Evolutionary conservation across 2,329 filamentous ascomycete genomes (phyloP).

Genomic region (Fusarium mundagurra): DNA sequence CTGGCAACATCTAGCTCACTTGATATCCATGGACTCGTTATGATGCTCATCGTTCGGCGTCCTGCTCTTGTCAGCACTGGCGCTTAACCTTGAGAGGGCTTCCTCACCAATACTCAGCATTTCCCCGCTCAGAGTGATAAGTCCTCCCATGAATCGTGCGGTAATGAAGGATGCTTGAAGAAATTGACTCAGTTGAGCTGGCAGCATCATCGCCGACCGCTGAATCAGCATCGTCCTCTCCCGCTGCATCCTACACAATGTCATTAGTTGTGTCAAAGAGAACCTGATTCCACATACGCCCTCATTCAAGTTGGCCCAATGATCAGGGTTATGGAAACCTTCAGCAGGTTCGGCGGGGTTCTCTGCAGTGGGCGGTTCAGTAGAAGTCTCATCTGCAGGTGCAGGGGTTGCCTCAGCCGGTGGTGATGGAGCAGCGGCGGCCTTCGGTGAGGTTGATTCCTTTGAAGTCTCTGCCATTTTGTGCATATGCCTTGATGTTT

Average conservation of each 20-base stretch:
- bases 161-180: slow-evolving; percentile 37
- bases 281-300: background rate
- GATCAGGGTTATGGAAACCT: slow-evolving; percentile 6
- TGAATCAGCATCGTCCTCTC: slow-evolving; percentile 19
- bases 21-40: slow-evolving; percentile 37
- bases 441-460: accelerated
- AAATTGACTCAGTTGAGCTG: slow-evolving; percentile 38
- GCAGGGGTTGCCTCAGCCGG: background rate
- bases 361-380: background rate
- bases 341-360: background rate
- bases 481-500: accelerated
- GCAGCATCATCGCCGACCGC: slow-evolving; percentile 23
- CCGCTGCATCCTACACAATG: background rate
- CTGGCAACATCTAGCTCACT: background rate
- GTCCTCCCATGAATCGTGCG: slow-evolving; percentile 36
- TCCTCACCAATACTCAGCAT: slow-evolving; percentile 37
- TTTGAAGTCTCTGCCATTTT: background rate
- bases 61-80: background rate
- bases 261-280: accelerated
- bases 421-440: background rate
- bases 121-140: slow-evolving; percentile 35
- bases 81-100: accelerated
- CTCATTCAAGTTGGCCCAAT: slow-evolving; percentile 7
- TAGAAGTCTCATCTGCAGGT: background rate
- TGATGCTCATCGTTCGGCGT: slow-evolving; percentile 35